Percentiles rank a stretch among this genome's conserved stretches.
These are phyloP conservation scores for Lactarius hatsudake DNA, from an alignment of 768 basidiomycete genomes.

Conservation along the genomic window DNA sequence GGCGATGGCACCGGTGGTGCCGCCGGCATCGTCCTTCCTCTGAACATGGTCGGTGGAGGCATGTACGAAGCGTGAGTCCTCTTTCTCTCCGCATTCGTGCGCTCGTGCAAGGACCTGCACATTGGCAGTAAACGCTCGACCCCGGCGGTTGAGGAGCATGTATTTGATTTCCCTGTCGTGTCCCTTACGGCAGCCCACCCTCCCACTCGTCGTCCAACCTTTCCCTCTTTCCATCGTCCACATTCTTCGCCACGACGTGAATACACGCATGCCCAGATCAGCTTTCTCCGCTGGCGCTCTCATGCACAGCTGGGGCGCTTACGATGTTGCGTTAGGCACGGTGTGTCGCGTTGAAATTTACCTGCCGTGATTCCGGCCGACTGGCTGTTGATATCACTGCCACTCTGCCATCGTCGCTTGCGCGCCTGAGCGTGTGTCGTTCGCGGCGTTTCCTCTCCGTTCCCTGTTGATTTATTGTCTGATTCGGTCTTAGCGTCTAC, in stretches of 20 bases:
- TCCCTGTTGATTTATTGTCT: background rate
- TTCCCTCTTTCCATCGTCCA: background rate
- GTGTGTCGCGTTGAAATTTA: background rate
- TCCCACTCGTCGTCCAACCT: background rate
- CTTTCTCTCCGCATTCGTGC: background rate
- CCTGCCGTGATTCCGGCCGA: background rate
- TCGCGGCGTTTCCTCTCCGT: conserved; percentile 8
- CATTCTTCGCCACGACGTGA: background rate
- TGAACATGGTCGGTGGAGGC: conserved; percentile 53
- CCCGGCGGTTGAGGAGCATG: background rate
- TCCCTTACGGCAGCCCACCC: background rate
- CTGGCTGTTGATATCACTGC: background rate
- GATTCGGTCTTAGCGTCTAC: conserved; percentile 50
- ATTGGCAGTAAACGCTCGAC: background rate
- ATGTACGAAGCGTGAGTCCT: conserved; percentile 58
- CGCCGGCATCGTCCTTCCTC: conserved; percentile 55
- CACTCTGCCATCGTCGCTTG: background rate
- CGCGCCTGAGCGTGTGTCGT: background rate
- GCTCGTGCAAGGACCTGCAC: conserved; percentile 10
- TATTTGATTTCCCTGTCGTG: background rate
- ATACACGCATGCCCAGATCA: background rate
- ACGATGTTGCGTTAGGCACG: background rate
- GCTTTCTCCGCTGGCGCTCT: background rate
- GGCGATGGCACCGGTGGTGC: conserved; percentile 45
- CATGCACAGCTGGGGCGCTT: background rate